Percentiles rank a stretch among this genome's conserved stretches.
These are phyloP conservation scores for Populus ilicifolia DNA, from an alignment of 345 rosid species.

Conservation along the genomic window DNA sequence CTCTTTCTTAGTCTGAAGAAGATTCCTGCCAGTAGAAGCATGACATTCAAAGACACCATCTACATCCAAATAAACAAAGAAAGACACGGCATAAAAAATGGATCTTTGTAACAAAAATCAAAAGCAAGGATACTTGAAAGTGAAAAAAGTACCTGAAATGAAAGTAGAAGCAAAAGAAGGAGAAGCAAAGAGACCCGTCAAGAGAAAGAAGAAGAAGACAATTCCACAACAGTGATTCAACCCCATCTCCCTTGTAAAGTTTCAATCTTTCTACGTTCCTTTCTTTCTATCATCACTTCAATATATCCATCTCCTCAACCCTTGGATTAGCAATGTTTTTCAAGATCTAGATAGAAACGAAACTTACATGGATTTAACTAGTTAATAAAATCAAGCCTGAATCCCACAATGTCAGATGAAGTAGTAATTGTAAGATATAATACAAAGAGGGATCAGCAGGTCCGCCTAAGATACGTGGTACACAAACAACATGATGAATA, in stretches of 20 bases:
- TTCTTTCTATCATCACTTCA: not conserved
- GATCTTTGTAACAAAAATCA: not conserved
- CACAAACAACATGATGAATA: no score
- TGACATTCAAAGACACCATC: constrained; percentile 43
- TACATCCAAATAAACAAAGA: constrained; percentile 30
- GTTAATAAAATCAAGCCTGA: no score
- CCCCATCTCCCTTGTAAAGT: constrained; percentile 18
- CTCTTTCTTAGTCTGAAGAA: constrained; percentile 71
- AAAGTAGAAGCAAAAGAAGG: constrained; percentile 38
- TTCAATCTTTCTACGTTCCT: not conserved
- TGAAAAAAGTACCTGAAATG: constrained; percentile 34
- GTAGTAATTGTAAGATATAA: no score
- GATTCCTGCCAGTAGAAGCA: constrained; percentile 43
- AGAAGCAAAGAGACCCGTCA: constrained; percentile 24
- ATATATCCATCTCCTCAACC: not conserved
- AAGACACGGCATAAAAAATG: not conserved
- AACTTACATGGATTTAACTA: no score
- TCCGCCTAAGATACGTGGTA: no score
- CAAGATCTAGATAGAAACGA: not conserved
- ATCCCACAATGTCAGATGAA: no score
- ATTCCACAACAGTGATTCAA: constrained; percentile 11
- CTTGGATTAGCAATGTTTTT: not conserved
- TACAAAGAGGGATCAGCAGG: no score
- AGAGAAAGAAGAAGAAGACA: constrained; percentile 25
- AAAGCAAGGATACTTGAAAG: not conserved